Percentiles rank a stretch among this genome's conserved stretches.
phyloP scores from a whole-genome alignment of 345 rosid genomes.

The Theobroma cacao region DNA sequence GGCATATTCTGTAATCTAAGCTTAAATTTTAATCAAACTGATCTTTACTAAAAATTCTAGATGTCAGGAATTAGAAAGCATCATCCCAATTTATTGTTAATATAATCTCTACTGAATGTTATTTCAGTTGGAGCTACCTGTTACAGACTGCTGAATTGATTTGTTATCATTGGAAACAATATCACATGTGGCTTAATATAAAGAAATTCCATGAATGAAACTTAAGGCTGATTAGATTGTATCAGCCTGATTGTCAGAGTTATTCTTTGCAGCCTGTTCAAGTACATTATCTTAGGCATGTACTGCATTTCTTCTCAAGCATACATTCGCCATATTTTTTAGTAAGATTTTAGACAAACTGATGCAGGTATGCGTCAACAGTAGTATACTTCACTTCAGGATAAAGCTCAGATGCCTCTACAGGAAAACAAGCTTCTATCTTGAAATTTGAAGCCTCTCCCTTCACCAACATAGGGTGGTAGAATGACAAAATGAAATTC shows the following conservation, averaged over 20 bases:
- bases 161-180: background rate
- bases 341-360: background rate
- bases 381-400: conserved; percentile 12
- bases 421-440: conserved; percentile 1
- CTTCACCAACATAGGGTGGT: conserved; percentile 35
- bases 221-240: no score
- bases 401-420: conserved; percentile 15
- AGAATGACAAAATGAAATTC: conserved; percentile 29
- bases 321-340: background rate
- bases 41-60: background rate
- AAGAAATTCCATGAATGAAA: background rate
- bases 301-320: no score
- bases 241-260: no score
- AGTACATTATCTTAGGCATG: no score
- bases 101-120: background rate
- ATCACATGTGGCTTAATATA: background rate
- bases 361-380: conserved; percentile 11
- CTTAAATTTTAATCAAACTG: background rate
- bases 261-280: no score
- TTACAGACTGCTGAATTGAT: background rate
- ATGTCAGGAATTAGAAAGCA: background rate
- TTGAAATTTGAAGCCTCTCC: conserved; percentile 23
- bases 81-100: background rate
- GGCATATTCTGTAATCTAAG: background rate
- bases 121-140: background rate